phyloP scores from a whole-genome alignment of 192 early-diverging fungal species.

The Linnemannia hyalina region DNA sequence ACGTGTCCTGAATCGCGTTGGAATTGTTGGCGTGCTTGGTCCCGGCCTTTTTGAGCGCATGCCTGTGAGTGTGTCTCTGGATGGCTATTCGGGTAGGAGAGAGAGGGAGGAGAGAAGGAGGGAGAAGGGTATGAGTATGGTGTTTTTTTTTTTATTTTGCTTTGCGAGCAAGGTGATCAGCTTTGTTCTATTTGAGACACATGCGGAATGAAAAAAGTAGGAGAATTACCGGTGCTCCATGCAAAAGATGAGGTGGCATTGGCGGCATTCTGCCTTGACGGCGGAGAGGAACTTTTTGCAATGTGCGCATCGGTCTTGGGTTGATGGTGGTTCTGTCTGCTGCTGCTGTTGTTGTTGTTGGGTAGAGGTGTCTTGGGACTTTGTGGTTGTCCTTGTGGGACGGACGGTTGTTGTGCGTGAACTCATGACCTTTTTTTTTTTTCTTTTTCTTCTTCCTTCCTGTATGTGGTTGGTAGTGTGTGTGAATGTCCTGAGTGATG shows the following conservation, averaged over 20 bases:
- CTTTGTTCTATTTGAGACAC: not conserved
- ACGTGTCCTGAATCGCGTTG: slow-evolving; percentile 53
- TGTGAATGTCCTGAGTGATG: too few species aligned
- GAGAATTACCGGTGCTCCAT: slow-evolving; percentile 44
- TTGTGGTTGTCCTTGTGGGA: slow-evolving; percentile 36
- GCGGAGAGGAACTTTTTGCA: slow-evolving; percentile 53
- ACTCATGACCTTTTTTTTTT: slow-evolving; percentile 18
- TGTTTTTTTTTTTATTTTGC: not conserved
- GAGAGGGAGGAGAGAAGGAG: too few species aligned
- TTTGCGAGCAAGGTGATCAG: not conserved
- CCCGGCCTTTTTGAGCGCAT: slow-evolving; percentile 36
- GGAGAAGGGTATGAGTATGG: not conserved
- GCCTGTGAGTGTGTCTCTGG: slow-evolving; percentile 51
- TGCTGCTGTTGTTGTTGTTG: not conserved
- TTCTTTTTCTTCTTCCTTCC: too few species aligned
- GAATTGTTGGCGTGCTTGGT: slow-evolving; percentile 43
- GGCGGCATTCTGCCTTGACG: slow-evolving; percentile 51
- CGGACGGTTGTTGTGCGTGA: slow-evolving; percentile 44
- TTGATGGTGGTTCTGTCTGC: slow-evolving; percentile 4
- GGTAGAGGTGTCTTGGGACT: slow-evolving; percentile 3
- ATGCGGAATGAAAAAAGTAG: not conserved
- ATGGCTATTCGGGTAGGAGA: slow-evolving; percentile 29
- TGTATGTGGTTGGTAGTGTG: too few species aligned
- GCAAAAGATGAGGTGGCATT: slow-evolving; percentile 36
- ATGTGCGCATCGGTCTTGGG: slow-evolving; percentile 48